These are phyloP conservation scores for Stenocarpella maydis DNA, from an alignment of 2,329 filamentous ascomycete genomes.

Conservation along the genomic window DNA sequence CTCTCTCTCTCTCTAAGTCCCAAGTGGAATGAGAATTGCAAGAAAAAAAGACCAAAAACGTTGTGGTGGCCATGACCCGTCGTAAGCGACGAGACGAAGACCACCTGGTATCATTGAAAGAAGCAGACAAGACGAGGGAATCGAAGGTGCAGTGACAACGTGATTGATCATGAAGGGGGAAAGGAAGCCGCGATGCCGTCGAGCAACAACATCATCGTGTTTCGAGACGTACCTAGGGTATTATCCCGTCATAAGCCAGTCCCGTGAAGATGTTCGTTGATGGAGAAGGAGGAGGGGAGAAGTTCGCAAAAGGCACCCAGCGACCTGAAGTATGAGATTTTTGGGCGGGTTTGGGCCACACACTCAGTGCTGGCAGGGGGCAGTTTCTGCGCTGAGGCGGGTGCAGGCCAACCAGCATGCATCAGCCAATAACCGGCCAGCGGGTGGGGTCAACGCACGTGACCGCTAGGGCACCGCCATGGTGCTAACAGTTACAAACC, in stretches of 20 bases:
- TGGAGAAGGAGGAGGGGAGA: constrained; percentile 12
- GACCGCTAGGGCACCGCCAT: background rate
- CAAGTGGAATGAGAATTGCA: background rate
- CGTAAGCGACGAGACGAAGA: constrained; percentile 25
- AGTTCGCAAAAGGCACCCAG: background rate
- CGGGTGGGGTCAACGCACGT: background rate
- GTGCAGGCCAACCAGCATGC: background rate
- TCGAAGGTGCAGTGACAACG: constrained; percentile 29
- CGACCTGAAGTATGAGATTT: constrained; percentile 13
- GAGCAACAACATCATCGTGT: constrained; percentile 34
- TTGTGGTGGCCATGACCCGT: constrained; percentile 23
- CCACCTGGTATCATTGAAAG: constrained; percentile 34
- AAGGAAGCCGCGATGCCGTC: constrained; percentile 27
- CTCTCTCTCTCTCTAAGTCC: background rate
- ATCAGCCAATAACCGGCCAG: background rate
- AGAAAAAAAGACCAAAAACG: background rate
- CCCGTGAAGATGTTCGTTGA: constrained; percentile 37
- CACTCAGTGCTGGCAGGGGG: too few relatives aligned
- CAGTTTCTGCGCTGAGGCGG: background rate
- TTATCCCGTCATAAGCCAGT: constrained; percentile 37
- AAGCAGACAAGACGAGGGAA: constrained; percentile 17
- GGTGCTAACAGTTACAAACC: background rate
- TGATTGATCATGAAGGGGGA: background rate
- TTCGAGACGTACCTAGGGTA: constrained; percentile 36
- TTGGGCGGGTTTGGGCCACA: constrained; percentile 1